Evolutionary conservation across 257 asterid genomes (phyloP).

Genomic region (Anisodus acutangulus): DNA sequence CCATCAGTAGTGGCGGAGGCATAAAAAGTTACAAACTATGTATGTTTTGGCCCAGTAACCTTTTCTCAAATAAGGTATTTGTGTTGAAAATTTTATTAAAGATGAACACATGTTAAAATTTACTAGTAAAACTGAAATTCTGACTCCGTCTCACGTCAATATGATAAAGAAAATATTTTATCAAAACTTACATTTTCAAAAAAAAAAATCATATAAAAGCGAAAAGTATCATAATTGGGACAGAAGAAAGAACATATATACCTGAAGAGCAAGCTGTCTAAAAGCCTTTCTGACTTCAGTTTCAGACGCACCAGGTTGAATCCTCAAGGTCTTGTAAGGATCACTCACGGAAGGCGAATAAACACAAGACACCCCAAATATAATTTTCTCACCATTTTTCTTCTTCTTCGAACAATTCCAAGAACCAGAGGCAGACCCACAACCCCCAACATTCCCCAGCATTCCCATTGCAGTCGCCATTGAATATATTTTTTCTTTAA

Average conservation of each 20-base stretch:
- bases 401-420: constrained; percentile 44
- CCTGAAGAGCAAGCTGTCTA: constrained; percentile 91
- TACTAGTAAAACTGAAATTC: too few species aligned
- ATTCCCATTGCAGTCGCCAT: constrained; percentile 57
- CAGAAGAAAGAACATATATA: constrained; percentile 20
- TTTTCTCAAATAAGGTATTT: too few species aligned
- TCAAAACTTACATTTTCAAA: too few species aligned
- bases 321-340: constrained; percentile 80
- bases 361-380: constrained; percentile 54
- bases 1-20: too few species aligned
- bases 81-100: too few species aligned
- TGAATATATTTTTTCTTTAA: background rate
- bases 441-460: constrained; percentile 41
- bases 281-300: constrained; percentile 88
- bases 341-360: constrained; percentile 54
- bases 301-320: constrained; percentile 77
- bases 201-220: too few species aligned
- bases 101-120: too few species aligned
- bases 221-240: too few species aligned
- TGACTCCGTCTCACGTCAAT: too few species aligned
- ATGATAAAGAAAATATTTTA: too few species aligned
- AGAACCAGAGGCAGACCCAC: constrained; percentile 41
- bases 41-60: too few species aligned
- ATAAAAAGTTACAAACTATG: too few species aligned
- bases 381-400: constrained; percentile 30